Conservation (phyloP, 108 stramenopile species). For the Poteriospumella lacustris region DNA sequence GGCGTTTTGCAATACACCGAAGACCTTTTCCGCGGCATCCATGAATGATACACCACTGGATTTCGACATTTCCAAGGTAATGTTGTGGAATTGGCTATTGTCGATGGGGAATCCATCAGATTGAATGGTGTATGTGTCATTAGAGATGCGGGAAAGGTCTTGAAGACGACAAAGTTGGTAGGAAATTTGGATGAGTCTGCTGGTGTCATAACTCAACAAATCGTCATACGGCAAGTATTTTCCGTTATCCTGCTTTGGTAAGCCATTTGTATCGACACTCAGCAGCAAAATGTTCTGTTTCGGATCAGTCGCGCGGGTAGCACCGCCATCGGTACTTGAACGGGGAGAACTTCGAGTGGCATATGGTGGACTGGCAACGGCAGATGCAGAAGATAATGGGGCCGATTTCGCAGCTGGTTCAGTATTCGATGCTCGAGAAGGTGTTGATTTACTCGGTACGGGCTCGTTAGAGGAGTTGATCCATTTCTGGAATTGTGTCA, state of each 20-base stretch:
- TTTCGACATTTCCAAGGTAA: not conserved
- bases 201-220: not conserved
- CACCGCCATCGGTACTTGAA: too few relatives aligned
- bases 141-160: not conserved
- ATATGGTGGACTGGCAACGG: too few relatives aligned
- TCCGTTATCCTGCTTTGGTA: not conserved
- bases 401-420: too few relatives aligned
- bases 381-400: too few relatives aligned
- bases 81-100: not conserved
- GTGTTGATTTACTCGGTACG: too few relatives aligned
- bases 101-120: not conserved
- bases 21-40: not conserved
- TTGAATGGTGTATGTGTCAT: not conserved
- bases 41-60: not conserved
- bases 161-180: not conserved
- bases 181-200: not conserved
- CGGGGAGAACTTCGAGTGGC: too few relatives aligned
- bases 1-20: not conserved
- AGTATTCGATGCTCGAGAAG: too few relatives aligned
- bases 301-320: too few relatives aligned
- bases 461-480: not conserved
- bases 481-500: not conserved
- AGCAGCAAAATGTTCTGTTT: too few relatives aligned
- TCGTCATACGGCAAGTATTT: not conserved
- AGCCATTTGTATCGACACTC: not conserved